Evolutionary conservation across 257 asterid species (phyloP).

Genomic region (Striga asiatica): DNA sequence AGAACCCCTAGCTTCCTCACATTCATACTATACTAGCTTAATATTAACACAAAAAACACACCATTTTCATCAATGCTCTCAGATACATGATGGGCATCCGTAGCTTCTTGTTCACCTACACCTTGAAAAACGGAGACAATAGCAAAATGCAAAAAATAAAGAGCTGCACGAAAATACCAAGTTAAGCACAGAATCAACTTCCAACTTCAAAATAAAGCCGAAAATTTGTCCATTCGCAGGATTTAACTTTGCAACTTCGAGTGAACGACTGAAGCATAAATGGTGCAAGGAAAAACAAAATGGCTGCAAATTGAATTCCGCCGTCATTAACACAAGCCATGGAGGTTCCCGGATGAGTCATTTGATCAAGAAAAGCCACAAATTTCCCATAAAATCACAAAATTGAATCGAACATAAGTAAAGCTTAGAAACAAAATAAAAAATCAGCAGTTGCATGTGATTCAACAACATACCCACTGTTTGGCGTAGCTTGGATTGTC

Average conservation of each 20-base stretch:
- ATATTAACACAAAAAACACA: conserved; percentile 17
- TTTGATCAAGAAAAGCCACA: neutral
- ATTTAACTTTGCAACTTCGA: neutral
- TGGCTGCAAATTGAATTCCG: neutral
- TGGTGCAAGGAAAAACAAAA: neutral
- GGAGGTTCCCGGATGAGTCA: neutral
- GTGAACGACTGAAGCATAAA: neutral
- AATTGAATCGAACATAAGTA: neutral
- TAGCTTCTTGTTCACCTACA: conserved; percentile 33
- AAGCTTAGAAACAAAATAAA: neutral
- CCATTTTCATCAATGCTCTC: conserved; percentile 39
- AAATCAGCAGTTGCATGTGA: neutral
- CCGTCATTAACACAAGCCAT: neutral
- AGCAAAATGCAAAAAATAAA: neutral
- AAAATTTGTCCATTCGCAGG: neutral
- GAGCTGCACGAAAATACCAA: neutral
- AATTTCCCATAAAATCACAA: conserved; percentile 3
- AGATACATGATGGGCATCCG: conserved; percentile 11
- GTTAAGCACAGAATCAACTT: neutral
- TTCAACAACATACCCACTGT: conserved; percentile 27
- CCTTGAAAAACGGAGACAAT: neutral
- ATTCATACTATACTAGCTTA: neutral
- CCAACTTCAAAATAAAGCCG: neutral
- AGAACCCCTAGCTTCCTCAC: neutral
- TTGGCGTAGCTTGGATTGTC: conserved; percentile 33